Evolutionary conservation across 1,284 basidiomycete genomes (phyloP).

Genomic region (Cryptococcus floricola): DNA sequence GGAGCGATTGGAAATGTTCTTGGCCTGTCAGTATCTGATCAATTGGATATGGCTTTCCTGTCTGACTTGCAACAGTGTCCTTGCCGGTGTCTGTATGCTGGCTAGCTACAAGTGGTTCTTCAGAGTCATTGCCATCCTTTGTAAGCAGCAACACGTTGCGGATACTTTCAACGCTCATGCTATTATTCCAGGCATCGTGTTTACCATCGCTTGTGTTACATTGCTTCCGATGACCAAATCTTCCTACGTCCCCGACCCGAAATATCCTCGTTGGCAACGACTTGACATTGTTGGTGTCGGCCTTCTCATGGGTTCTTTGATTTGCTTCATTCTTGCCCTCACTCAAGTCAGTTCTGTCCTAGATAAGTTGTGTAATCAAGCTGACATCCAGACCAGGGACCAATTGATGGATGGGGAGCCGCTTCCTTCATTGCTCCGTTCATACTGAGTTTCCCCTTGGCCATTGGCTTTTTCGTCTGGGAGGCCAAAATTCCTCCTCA

Average conservation of each 20-base stretch:
- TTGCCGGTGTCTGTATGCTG: constrained; percentile 35
- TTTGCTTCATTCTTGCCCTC: constrained; percentile 44
- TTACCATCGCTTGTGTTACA: constrained; percentile 24
- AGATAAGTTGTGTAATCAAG: too few species aligned
- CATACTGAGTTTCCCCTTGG: constrained; percentile 31
- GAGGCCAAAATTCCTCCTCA: constrained; percentile 26
- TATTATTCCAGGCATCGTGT: constrained; percentile 12
- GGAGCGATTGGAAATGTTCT: constrained; percentile 37
- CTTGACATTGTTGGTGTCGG: constrained; percentile 43
- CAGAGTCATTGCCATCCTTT: constrained; percentile 40
- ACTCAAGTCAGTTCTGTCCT: constrained; percentile 21
- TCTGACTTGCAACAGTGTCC: constrained; percentile 5
- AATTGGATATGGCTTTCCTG: too few species aligned
- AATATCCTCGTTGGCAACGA: constrained; percentile 35
- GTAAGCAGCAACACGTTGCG: neutral
- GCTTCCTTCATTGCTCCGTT: constrained; percentile 46
- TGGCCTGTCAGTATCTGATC: constrained; percentile 23
- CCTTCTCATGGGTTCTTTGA: constrained; percentile 35
- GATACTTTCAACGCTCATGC: neutral
- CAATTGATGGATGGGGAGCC: constrained; percentile 39
- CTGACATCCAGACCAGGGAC: constrained; percentile 17
- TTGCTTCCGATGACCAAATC: constrained; percentile 29
- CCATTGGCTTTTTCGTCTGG: constrained; percentile 42
- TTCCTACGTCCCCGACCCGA: constrained; percentile 12
- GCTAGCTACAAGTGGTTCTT: constrained; percentile 41